These are phyloP conservation scores for Agaricus bisporus DNA, from an alignment of 768 basidiomycete genomes.

Conservation along the genomic window DNA sequence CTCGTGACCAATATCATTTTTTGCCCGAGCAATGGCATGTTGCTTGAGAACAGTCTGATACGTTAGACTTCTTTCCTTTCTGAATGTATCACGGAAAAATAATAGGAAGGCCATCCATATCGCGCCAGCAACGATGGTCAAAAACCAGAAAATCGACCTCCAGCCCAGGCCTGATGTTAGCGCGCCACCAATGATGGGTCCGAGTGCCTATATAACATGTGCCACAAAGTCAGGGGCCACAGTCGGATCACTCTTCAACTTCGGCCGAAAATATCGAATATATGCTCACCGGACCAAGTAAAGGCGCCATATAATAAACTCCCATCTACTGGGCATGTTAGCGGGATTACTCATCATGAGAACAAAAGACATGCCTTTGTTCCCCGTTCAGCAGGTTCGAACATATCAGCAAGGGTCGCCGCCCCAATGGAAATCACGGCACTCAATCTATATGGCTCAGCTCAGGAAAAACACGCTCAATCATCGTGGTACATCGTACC, in stretches of 20 bases:
- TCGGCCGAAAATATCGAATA: conserved; percentile 2
- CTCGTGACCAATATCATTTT: not conserved
- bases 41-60: conserved; percentile 65
- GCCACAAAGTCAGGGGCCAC: not conserved
- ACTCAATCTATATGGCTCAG: conserved; percentile 37
- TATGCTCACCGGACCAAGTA: conserved; percentile 55
- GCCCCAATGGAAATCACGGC: conserved; percentile 70
- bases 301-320: conserved; percentile 72
- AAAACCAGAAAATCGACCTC: conserved; percentile 83
- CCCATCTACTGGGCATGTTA: conserved; percentile 45
- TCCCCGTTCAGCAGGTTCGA: conserved; percentile 68
- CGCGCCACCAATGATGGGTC: conserved; percentile 66
- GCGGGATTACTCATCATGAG: not conserved
- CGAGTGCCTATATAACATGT: conserved; percentile 39
- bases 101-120: conserved; percentile 53
- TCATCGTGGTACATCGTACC: conserved; percentile 29
- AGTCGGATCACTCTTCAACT: not conserved
- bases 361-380: conserved; percentile 34
- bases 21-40: conserved; percentile 27
- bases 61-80: conserved; percentile 71
- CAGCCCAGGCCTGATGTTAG: conserved; percentile 66
- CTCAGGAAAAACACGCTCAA: not conserved
- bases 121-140: conserved; percentile 53
- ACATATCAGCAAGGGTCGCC: conserved; percentile 75
- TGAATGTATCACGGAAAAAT: conserved; percentile 79